Evolutionary conservation across 192 early-diverging fungal species (phyloP), one percentile per base, ranked within the genome.

Genomic region (Coemansia sp.): DNA sequence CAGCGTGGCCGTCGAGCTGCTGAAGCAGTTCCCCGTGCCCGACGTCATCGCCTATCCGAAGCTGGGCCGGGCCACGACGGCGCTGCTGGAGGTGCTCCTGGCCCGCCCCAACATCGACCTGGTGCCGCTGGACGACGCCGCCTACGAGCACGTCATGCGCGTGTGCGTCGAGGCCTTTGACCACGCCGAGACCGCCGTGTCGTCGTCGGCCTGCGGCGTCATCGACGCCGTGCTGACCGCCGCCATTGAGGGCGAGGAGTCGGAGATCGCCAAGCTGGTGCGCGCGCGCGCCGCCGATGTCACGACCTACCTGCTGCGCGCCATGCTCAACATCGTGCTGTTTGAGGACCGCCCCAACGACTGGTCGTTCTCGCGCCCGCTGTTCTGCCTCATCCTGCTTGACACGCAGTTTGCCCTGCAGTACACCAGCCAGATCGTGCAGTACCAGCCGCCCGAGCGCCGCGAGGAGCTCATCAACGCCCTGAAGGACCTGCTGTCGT

Each of bases 291-390:
- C 55, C 6, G 79, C 86, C 9, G 86, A 91, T 20, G 73, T 93
- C 9, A 65, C 90, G 35, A 81, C 83, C 42, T 89, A 85, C 28
- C 62, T 93, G 62, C 83, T 94, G 57, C 57, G 75, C 25, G 79
- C 86, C 0, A 69, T 93, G 50, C 86, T 96, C 65, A 89, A 92
- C 42, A 85, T 87, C 16, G 81, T 94, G 16, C 66, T 93, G 25
- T 91, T 95, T 67, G 94, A 95, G 61, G 92, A 94, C 60, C 73
- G 85, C 6, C 82, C 84, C 31, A 93, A 92, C 64, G 87, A 92
- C 67, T 95, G 93, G 93, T 87, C 87, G 34, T 77, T 95, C 28
- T 90, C 91, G 43, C 74, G 93, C 18, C 93, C 94, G 11, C 79
- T 96, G 52, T 83, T 94, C 66, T 87, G 87, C 6, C 65, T 96